phyloP scores from a whole-genome alignment of 2,329 filamentous ascomycete species.

The Kalaharituber pfeilii region DNA sequence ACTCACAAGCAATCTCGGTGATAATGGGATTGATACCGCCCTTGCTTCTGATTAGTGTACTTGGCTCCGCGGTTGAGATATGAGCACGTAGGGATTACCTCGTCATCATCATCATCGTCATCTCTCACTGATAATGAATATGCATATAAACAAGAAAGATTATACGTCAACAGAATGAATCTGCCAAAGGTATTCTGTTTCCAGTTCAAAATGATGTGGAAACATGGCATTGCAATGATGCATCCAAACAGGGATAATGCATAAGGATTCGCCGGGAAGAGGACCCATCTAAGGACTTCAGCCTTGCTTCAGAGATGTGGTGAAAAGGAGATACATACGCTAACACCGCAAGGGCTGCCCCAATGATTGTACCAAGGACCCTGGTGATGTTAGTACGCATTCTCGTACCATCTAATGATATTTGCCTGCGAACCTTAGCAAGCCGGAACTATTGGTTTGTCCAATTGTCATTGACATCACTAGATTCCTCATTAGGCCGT shows the following conservation, averaged over 20 bases:
- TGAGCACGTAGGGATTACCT: constrained; percentile 32
- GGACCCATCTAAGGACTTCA: constrained; percentile 40
- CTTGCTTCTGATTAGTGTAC: not conserved
- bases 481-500: too few relatives aligned
- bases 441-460: constrained; percentile 82
- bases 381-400: constrained; percentile 25
- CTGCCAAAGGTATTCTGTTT: constrained; percentile 45
- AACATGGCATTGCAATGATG: constrained; percentile 63
- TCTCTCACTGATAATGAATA: constrained; percentile 74
- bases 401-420: too few relatives aligned
- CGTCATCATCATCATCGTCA: constrained; percentile 67
- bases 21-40: constrained; percentile 66
- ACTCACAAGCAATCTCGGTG: constrained; percentile 50
- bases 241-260: constrained; percentile 67
- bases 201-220: constrained; percentile 81
- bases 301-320: not conserved
- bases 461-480: constrained; percentile 97
- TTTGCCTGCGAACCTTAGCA: constrained; percentile 42
- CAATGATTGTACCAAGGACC: constrained; percentile 71
- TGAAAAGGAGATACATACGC: constrained; percentile 26
- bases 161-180: constrained; percentile 90
- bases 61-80: too few relatives aligned
- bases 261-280: constrained; percentile 55
- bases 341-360: constrained; percentile 54
- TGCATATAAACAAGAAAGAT: constrained; percentile 82